phyloP scores from a whole-genome alignment of 257 asterid species.

The Scutellaria minor region DNA sequence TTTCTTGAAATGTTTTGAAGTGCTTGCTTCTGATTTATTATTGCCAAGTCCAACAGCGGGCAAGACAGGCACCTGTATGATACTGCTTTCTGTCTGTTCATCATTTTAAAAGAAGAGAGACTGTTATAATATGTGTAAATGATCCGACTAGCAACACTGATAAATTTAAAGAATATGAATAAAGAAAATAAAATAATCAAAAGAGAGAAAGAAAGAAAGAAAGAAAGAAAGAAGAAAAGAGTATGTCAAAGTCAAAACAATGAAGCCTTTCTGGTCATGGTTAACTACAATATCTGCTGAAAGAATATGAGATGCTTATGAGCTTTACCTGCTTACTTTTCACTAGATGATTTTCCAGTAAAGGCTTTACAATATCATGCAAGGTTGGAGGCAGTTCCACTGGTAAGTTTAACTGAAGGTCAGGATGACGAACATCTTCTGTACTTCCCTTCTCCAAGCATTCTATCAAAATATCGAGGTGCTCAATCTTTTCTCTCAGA shows the following conservation, averaged over 20 bases:
- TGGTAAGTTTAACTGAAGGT: conserved; percentile 31
- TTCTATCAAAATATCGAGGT: conserved; percentile 38
- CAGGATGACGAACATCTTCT: conserved; percentile 32
- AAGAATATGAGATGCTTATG: conserved; percentile 11
- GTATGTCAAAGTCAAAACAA: not conserved
- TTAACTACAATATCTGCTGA: conserved; percentile 6
- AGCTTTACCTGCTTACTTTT: conserved; percentile 47
- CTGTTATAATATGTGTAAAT: conserved; percentile 4
- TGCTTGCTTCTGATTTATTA: conserved; percentile 11
- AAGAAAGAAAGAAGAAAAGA: not conserved
- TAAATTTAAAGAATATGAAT: not conserved
- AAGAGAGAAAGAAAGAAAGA: not conserved
- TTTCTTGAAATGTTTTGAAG: conserved; percentile 16
- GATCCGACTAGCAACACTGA: not conserved
- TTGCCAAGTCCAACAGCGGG: conserved; percentile 20
- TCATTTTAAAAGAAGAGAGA: conserved; percentile 23
- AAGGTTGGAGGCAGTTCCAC: conserved; percentile 43
- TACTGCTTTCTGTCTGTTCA: conserved; percentile 38
- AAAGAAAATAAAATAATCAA: not conserved
- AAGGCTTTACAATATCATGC: conserved; percentile 44
- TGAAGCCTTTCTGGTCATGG: conserved; percentile 17
- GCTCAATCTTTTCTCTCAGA: conserved; percentile 46
- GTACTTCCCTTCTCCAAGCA: conserved; percentile 36
- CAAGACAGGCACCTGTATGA: not conserved
- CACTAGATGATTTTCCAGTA: conserved; percentile 38